Conservation (phyloP, 2,329 filamentous ascomycete genomes). For the Monilinia laxa region DNA sequence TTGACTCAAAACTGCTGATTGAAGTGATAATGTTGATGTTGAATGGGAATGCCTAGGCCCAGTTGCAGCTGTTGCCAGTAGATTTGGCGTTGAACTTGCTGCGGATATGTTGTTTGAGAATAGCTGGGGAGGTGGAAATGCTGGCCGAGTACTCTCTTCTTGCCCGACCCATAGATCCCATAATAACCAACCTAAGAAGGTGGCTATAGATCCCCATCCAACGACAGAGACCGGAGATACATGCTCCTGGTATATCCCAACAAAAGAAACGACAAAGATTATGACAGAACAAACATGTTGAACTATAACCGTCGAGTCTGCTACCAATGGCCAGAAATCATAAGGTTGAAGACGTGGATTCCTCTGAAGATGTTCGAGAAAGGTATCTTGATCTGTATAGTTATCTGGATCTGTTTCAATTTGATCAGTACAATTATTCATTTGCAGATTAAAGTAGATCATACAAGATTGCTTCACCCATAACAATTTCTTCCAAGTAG, state of each 20-base stretch:
- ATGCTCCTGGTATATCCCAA: conserved; percentile 81
- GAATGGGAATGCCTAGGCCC: conserved; percentile 8
- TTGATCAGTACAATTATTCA: conserved; percentile 28
- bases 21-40: conserved; percentile 20
- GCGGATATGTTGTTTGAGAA: conserved; percentile 31
- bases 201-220: conserved; percentile 77
- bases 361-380: conserved; percentile 90
- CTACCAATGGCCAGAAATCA: conserved; percentile 96
- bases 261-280: conserved; percentile 92
- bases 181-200: conserved; percentile 82
- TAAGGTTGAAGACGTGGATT: conserved; percentile 93
- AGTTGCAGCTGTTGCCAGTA: conserved; percentile 22
- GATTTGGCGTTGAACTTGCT: conserved; percentile 36
- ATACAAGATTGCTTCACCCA: conserved; percentile 96
- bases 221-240: conserved; percentile 90
- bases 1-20: conserved; percentile 43
- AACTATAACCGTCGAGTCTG: conserved; percentile 92
- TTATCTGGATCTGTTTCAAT: conserved; percentile 81
- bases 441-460: conserved; percentile 35
- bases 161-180: conserved; percentile 90
- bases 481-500: conserved; percentile 89
- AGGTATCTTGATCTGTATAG: conserved; percentile 95
- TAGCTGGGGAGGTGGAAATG: conserved; percentile 21
- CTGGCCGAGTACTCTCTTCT: conserved; percentile 49
- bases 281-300: conserved; percentile 95